Conservation (phyloP, 768 basidiomycete species). For the Asterophora lycoperdoides region DNA sequence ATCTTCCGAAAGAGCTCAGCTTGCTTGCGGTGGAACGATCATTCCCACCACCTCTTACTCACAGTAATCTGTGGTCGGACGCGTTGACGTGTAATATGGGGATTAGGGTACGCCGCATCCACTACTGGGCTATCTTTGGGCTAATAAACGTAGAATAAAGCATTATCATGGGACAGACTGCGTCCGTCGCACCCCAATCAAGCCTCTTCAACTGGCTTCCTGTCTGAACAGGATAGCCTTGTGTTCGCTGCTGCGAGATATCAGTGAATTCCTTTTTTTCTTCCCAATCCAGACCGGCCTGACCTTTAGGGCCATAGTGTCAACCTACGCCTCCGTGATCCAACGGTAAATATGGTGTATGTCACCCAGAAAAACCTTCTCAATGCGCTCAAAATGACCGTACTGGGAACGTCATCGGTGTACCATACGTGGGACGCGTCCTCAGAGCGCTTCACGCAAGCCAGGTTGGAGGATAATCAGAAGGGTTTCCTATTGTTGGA, state of each 20-base stretch:
- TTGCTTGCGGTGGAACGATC: constrained; percentile 21
- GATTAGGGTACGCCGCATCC: constrained; percentile 15
- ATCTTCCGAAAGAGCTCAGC: constrained; percentile 29
- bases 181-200: constrained; percentile 28
- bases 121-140: background rate
- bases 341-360: constrained; percentile 35
- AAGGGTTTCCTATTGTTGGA: constrained; percentile 43
- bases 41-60: background rate
- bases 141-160: constrained; percentile 35
- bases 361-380: constrained; percentile 47
- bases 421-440: constrained; percentile 59
- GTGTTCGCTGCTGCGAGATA: constrained; percentile 56
- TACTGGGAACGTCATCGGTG: constrained; percentile 65
- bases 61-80: constrained; percentile 18
- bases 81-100: constrained; percentile 21
- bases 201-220: constrained; percentile 46
- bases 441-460: constrained; percentile 54
- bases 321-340: constrained; percentile 40
- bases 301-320: constrained; percentile 34
- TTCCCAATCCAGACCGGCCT: background rate
- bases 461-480: constrained; percentile 30
- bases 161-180: constrained; percentile 63
- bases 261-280: constrained; percentile 39
- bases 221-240: constrained; percentile 61
- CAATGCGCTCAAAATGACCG: constrained; percentile 47